Percentiles rank a stretch among this genome's conserved stretches.
These are phyloP conservation scores for Phanerochaete sordida DNA, from an alignment of 768 basidiomycete species.

Conservation along the genomic window DNA sequence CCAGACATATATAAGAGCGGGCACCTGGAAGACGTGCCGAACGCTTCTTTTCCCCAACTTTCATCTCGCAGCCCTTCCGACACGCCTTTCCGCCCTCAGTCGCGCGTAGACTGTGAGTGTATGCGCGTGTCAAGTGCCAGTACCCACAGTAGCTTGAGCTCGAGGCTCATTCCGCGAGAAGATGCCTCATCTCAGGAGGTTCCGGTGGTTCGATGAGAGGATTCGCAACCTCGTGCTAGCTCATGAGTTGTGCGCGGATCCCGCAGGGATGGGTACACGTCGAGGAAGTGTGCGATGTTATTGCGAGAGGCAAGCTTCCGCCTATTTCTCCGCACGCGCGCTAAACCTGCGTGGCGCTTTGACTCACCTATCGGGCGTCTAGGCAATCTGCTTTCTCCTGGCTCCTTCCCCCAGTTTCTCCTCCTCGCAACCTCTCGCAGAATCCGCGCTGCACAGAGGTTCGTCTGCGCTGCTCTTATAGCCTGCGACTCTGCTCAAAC, in stretches of 20 bases:
- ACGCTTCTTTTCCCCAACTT: too few species aligned
- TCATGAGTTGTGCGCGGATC: too few species aligned
- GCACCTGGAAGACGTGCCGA: too few species aligned
- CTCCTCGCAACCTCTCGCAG: background rate
- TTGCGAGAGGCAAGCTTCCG: background rate
- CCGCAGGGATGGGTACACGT: too few species aligned
- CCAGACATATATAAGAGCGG: too few species aligned
- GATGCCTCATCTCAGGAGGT: too few species aligned
- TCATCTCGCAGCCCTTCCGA: too few species aligned
- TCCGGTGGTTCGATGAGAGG: conserved; percentile 96
- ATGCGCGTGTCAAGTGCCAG: too few species aligned
- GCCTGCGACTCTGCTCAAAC: background rate
- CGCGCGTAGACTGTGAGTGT: too few species aligned
- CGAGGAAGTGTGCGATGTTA: background rate
- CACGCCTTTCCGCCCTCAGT: too few species aligned
- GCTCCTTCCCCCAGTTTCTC: background rate
- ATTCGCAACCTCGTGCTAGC: conserved; percentile 91
- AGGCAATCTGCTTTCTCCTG: background rate
- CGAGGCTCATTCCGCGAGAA: too few species aligned
- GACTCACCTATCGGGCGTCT: background rate
- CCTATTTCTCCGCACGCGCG: background rate
- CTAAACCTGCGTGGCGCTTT: background rate
- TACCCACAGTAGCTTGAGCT: too few species aligned
- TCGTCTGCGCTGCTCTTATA: background rate
- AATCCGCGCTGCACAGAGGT: background rate